Conservation (phyloP, 208 protist genomes). For the Herpetomonas tarakana region DNA sequence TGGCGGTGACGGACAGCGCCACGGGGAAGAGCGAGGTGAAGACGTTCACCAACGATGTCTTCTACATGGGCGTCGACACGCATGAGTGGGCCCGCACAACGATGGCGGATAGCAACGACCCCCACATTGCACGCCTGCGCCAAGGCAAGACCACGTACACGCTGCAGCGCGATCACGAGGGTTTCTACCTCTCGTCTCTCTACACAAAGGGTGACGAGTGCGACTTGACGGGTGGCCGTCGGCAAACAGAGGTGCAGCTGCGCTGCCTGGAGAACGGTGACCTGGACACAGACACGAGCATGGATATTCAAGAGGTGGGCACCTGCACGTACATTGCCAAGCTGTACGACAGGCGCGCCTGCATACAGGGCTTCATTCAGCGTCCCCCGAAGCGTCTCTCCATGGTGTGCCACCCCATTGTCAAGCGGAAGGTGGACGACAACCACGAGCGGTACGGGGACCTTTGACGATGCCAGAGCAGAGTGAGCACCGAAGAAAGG, state of each 20-base stretch:
- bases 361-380: conserved; percentile 23
- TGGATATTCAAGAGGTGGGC: conserved; percentile 20
- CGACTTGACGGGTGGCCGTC: conserved; percentile 16
- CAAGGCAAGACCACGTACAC: not conserved
- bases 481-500: too few relatives aligned
- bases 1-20: not conserved
- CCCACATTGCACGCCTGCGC: not conserved
- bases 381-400: not conserved
- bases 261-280: conserved; percentile 14
- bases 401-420: not conserved
- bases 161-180: conserved; percentile 1
- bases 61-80: not conserved
- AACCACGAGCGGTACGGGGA: too few relatives aligned
- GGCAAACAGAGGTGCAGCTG: conserved; percentile 24
- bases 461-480: too few relatives aligned
- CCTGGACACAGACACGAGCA: not conserved
- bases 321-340: conserved; percentile 46
- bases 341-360: conserved; percentile 17
- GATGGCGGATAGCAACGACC: not conserved
- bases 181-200: conserved; percentile 13
- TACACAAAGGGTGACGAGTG: conserved; percentile 18
- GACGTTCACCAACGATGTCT: not conserved
- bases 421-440: too few relatives aligned
- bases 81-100: not conserved
- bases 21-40: not conserved